These are phyloP conservation scores for Vickermania ingenoplastis DNA, from an alignment of 208 protist genomes.

Conservation along the genomic window DNA sequence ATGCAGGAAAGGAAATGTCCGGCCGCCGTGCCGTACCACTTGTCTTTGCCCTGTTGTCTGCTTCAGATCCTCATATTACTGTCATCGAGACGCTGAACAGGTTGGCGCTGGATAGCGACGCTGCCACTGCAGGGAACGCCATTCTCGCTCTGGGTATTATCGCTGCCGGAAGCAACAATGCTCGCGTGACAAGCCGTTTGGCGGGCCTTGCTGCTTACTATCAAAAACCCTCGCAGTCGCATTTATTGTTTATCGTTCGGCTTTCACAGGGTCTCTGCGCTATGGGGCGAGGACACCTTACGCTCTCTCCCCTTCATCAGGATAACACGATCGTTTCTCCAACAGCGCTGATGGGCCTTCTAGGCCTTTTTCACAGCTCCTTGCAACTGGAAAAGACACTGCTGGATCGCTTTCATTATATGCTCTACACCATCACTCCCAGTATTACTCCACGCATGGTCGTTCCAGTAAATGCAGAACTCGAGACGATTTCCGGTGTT, in stretches of 20 bases:
- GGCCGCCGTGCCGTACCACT: conserved; percentile 95
- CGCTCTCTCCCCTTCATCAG: conserved; percentile 92
- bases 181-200: conserved; percentile 92
- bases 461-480: conserved; percentile 93
- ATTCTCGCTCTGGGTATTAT: conserved; percentile 96
- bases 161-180: conserved; percentile 97
- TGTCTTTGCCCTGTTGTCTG: conserved; percentile 94
- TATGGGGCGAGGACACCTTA: conserved; percentile 98
- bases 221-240: conserved; percentile 84
- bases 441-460: conserved; percentile 96
- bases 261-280: conserved; percentile 94
- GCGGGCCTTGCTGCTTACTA: conserved; percentile 96
- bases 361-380: conserved; percentile 88
- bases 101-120: conserved; percentile 96
- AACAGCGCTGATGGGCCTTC: conserved; percentile 87
- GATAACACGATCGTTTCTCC: conserved; percentile 84
- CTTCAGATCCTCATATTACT: conserved; percentile 92
- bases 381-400: conserved; percentile 91
- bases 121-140: conserved; percentile 90
- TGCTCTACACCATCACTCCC: conserved; percentile 92
- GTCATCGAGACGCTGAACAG: conserved; percentile 98
- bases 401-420: conserved; percentile 93
- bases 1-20: conserved; percentile 57
- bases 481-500: conserved; percentile 87
- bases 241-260: conserved; percentile 70